Evolutionary conservation across 1,139 yeast species (phyloP).

Genomic region (Nakaseomyces nivariensis): DNA sequence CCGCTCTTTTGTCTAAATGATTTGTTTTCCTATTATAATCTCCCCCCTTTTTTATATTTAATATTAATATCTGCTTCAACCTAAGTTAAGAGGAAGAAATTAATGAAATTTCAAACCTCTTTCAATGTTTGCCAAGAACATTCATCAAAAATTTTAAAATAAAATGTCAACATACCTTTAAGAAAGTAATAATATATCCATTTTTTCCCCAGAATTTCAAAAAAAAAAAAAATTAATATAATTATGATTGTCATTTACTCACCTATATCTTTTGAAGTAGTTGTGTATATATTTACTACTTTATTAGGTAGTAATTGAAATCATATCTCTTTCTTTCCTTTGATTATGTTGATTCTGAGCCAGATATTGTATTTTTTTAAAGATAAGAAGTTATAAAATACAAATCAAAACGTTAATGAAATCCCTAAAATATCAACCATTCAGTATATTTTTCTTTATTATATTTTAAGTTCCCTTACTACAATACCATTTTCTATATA

Average conservation of each 20-base stretch:
- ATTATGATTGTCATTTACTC: neutral
- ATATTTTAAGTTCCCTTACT: no score
- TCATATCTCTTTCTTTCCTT: no score
- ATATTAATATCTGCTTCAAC: neutral
- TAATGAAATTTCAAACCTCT: neutral
- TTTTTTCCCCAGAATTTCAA: neutral
- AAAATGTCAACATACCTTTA: neutral
- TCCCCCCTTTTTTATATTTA: neutral
- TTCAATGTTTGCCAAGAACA: neutral
- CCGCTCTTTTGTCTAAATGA: constrained; percentile 52
- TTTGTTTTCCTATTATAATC: neutral
- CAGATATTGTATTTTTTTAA: no score
- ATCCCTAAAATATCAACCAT: no score
- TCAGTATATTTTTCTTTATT: no score
- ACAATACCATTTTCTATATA: no score
- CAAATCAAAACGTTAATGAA: no score
- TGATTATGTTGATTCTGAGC: no score
- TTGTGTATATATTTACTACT: neutral
- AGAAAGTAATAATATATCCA: neutral
- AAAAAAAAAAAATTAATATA: neutral
- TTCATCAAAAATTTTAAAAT: neutral
- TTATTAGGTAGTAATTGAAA: neutral
- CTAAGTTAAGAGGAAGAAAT: no score
- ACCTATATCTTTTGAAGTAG: neutral
- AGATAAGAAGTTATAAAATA: no score